Evolutionary conservation across 768 basidiomycete species (phyloP).

Genomic region (Saitozyma podzolica): DNA sequence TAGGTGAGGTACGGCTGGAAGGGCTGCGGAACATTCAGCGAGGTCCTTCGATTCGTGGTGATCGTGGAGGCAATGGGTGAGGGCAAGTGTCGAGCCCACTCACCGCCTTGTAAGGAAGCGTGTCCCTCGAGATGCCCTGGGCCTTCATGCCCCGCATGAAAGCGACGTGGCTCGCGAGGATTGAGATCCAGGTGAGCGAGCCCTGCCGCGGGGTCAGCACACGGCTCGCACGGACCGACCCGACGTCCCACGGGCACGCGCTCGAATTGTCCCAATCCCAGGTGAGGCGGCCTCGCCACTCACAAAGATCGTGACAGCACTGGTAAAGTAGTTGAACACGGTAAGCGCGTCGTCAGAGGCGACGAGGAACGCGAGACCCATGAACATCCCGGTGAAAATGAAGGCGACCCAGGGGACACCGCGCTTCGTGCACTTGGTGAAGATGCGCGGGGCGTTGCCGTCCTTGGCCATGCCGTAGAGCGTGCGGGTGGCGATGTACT

Average conservation of each 20-base stretch:
- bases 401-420: conserved; percentile 58
- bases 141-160: conserved; percentile 44
- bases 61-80: neutral
- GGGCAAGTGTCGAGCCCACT: neutral
- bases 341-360: conserved; percentile 59
- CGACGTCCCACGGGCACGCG: too few species aligned
- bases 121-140: conserved; percentile 57
- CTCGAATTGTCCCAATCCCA: too few species aligned
- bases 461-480: conserved; percentile 54
- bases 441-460: conserved; percentile 57
- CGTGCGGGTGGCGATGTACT: conserved; percentile 49
- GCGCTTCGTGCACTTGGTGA: conserved; percentile 57
- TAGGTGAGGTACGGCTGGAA: conserved; percentile 64
- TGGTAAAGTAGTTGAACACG: conserved; percentile 35
- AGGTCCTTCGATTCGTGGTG: too few species aligned
- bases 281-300: too few species aligned
- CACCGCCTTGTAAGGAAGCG: conserved; percentile 51
- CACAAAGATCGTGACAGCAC: conserved; percentile 29
- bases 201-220: conserved; percentile 2
- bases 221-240: too few species aligned
- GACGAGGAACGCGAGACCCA: conserved; percentile 66
- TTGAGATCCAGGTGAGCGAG: conserved; percentile 41
- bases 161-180: conserved; percentile 33
- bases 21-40: conserved; percentile 18
- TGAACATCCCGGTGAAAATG: conserved; percentile 37